Evolutionary conservation across 2,329 filamentous ascomycete genomes (phyloP).

Genomic region (Arthroderma uncinatum): DNA sequence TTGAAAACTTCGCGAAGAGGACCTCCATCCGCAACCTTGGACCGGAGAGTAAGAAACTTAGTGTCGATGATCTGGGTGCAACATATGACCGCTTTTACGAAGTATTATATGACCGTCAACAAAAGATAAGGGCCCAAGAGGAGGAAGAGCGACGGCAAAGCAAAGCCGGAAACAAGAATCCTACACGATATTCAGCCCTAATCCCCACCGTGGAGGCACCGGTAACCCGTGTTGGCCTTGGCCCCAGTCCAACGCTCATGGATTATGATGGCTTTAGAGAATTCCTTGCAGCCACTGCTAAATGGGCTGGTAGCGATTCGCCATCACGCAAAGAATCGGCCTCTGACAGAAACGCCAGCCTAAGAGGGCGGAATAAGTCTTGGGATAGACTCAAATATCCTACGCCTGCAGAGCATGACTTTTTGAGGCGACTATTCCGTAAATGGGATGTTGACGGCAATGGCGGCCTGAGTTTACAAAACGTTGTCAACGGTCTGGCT

Average conservation of each 20-base stretch:
- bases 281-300: slow-evolving; percentile 78
- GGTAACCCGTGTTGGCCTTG: slow-evolving; percentile 75
- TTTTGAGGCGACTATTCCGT: slow-evolving; percentile 74
- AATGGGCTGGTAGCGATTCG: slow-evolving; percentile 86
- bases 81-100: slow-evolving; percentile 92
- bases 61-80: slow-evolving; percentile 71
- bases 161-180: slow-evolving; percentile 40
- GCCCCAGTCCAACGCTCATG: slow-evolving; percentile 85
- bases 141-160: slow-evolving; percentile 58
- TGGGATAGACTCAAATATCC: slow-evolving; percentile 46
- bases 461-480: slow-evolving; percentile 72
- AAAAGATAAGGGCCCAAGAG: slow-evolving; percentile 66
- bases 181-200: slow-evolving; percentile 31
- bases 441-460: slow-evolving; percentile 75
- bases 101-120: slow-evolving; percentile 81
- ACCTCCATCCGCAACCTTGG: slow-evolving; percentile 93
- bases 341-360: slow-evolving; percentile 44
- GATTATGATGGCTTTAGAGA: slow-evolving; percentile 94
- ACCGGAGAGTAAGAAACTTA: slow-evolving; percentile 86
- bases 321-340: slow-evolving; percentile 46
- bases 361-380: slow-evolving; percentile 41
- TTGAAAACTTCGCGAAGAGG: slow-evolving; percentile 93
- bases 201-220: slow-evolving; percentile 51
- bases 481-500: slow-evolving; percentile 83
- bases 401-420: slow-evolving; percentile 84